These are phyloP conservation scores for Crucibulum cyathiforme DNA, from an alignment of 1,284 basidiomycete genomes.

Conservation along the genomic window DNA sequence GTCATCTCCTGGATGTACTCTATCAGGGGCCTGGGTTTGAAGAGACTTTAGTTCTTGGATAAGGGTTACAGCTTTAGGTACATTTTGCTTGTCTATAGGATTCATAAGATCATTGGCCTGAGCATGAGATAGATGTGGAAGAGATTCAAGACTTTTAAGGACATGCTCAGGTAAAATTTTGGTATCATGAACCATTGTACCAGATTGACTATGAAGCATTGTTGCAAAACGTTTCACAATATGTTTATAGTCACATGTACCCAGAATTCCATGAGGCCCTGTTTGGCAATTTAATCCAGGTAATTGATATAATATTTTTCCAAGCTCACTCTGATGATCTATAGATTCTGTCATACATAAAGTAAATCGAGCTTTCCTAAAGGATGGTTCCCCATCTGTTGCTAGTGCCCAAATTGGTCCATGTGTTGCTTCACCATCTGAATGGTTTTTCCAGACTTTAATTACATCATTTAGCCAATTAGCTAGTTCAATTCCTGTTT, in stretches of 20 bases:
- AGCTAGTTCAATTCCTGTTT: conserved; percentile 19
- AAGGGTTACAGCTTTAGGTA: conserved; percentile 33
- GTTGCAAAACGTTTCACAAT: conserved; percentile 36
- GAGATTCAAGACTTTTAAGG: conserved; percentile 2
- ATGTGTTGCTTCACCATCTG: conserved; percentile 16
- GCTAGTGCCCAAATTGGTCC: conserved; percentile 26
- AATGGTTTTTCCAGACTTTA: conserved; percentile 8
- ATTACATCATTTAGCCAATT: conserved; percentile 18
- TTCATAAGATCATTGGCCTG: conserved; percentile 22
- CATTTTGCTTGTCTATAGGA: conserved; percentile 39
- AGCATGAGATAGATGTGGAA: conserved; percentile 9
- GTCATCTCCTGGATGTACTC: too few relatives aligned
- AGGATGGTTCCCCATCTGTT: conserved; percentile 34
- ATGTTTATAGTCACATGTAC: conserved; percentile 36
- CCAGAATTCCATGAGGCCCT: conserved; percentile 11
- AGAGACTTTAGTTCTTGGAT: conserved; percentile 19
- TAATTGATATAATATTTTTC: conserved; percentile 13
- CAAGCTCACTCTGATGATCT: conserved; percentile 8
- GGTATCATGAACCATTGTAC: conserved; percentile 18
- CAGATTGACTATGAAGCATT: conserved; percentile 14
- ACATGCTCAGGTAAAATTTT: conserved; percentile 12
- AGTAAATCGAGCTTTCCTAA: conserved; percentile 19
- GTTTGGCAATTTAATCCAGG: conserved; percentile 27
- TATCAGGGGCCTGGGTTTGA: not conserved
- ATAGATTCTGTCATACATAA: conserved; percentile 17